phyloP scores from a whole-genome alignment of 2,329 filamentous ascomycete genomes.

The Fusarium keratoplasticum region DNA sequence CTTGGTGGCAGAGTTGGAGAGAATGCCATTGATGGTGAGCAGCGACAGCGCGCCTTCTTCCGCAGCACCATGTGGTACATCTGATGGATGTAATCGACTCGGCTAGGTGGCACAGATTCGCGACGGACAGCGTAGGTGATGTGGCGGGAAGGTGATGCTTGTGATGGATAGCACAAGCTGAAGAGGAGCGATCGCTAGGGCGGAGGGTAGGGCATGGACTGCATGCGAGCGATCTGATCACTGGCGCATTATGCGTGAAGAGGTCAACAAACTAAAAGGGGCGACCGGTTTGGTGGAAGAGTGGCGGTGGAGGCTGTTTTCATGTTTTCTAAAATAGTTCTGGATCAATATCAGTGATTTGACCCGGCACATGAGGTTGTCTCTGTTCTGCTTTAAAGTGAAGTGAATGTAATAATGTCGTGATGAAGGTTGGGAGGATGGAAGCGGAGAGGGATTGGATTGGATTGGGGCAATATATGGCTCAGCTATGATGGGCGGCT shows the following conservation, averaged over 20 bases:
- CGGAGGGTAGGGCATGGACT: constrained; percentile 25
- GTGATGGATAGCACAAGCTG: neutral
- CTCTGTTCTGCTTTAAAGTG: neutral
- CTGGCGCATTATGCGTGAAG: neutral
- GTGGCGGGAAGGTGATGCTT: neutral
- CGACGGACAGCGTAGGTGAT: neutral
- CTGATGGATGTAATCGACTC: constrained; percentile 26
- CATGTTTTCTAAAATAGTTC: constrained; percentile 24
- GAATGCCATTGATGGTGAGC: constrained; percentile 44
- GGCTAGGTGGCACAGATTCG: neutral
- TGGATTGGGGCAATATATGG: neutral
- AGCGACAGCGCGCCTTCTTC: constrained; percentile 51
- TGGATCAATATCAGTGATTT: constrained; percentile 17
- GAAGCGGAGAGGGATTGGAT: neutral
- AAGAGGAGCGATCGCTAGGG: constrained; percentile 30
- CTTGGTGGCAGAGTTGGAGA: constrained; percentile 45
- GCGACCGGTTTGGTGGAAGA: constrained; percentile 50
- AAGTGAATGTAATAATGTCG: neutral
- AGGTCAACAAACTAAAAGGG: constrained; percentile 46
- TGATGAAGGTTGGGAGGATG: neutral
- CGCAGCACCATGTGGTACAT: constrained; percentile 59
- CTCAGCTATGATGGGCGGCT: neutral
- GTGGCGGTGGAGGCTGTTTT: constrained; percentile 50
- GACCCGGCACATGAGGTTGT: constrained; percentile 7
- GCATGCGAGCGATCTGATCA: constrained; percentile 31